Evolutionary conservation across 2,329 filamentous ascomycete species (phyloP).

Genomic region (Chaetomium strumarium): DNA sequence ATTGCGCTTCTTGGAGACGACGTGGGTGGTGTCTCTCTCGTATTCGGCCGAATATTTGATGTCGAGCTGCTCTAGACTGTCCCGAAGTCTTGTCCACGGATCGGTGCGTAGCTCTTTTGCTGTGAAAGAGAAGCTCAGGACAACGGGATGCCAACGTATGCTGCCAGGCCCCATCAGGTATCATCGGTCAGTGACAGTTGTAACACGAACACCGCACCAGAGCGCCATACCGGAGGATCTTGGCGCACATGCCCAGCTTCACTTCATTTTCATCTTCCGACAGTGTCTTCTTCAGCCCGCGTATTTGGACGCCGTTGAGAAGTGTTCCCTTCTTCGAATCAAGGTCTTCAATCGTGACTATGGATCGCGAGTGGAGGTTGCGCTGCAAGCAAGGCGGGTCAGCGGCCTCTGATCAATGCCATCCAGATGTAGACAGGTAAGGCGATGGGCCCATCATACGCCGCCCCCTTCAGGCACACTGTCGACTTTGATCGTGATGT

Average conservation of each 20-base stretch:
- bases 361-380: constrained; percentile 59
- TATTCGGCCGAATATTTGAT: constrained; percentile 79
- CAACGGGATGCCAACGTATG: constrained; percentile 71
- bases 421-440: not conserved
- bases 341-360: constrained; percentile 68
- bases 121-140: constrained; percentile 76
- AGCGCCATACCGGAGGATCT: constrained; percentile 49
- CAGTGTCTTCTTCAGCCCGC: constrained; percentile 54
- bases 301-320: constrained; percentile 67
- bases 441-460: constrained; percentile 38
- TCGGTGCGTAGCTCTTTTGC: constrained; percentile 63
- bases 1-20: constrained; percentile 84
- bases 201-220: not conserved
- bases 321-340: constrained; percentile 79
- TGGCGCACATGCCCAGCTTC: constrained; percentile 63
- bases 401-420: not conserved
- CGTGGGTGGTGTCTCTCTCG: constrained; percentile 71
- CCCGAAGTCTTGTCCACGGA: constrained; percentile 55
- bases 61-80: constrained; percentile 73
- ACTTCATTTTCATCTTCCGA: constrained; percentile 56
- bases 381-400: constrained; percentile 37
- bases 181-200: not conserved
- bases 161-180: constrained; percentile 36
- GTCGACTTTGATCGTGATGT: constrained; percentile 71
- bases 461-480: constrained; percentile 60